Percentiles rank a stretch among this genome's conserved stretches.
Evolutionary conservation across 148 eudicot genomes (phyloP).

Genomic region (Fallopia convolvulus): DNA sequence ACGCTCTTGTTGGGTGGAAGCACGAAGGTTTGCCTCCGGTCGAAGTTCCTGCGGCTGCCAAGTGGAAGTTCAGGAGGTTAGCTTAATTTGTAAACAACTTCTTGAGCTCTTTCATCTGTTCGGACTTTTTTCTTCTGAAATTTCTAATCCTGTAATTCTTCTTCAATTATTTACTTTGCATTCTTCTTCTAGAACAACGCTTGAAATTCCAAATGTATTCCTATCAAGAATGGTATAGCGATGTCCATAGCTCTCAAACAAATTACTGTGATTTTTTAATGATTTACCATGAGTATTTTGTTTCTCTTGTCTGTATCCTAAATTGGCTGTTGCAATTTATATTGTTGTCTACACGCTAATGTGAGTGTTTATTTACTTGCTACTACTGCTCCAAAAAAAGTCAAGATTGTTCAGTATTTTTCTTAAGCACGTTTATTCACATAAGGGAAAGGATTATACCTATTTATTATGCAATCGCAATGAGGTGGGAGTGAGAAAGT

Average conservation of each 20-base stretch:
- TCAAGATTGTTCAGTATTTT: background rate
- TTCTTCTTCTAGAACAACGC: no score
- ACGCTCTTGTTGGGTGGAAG: slow-evolving; percentile 92
- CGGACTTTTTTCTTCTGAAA: background rate
- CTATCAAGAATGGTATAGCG: background rate
- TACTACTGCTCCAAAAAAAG: background rate
- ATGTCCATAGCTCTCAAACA: background rate
- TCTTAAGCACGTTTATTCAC: background rate
- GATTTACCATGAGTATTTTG: background rate
- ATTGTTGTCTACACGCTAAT: background rate
- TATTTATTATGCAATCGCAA: background rate
- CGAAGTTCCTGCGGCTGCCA: slow-evolving; percentile 95
- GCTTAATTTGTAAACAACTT: slow-evolving; percentile 1
- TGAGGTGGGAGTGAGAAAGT: background rate
- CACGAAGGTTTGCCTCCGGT: slow-evolving; percentile 79
- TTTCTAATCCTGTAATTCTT: no score
- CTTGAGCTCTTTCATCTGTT: background rate
- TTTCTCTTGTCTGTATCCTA: background rate
- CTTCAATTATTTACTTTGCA: no score
- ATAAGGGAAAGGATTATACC: background rate
- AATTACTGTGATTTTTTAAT: background rate
- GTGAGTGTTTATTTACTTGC: background rate
- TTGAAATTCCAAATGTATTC: background rate
- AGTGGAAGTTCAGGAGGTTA: slow-evolving; percentile 89
- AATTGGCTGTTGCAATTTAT: background rate